Conservation (phyloP, 768 basidiomycete genomes). For the Gloeopeniophorella convolvens region DNA sequence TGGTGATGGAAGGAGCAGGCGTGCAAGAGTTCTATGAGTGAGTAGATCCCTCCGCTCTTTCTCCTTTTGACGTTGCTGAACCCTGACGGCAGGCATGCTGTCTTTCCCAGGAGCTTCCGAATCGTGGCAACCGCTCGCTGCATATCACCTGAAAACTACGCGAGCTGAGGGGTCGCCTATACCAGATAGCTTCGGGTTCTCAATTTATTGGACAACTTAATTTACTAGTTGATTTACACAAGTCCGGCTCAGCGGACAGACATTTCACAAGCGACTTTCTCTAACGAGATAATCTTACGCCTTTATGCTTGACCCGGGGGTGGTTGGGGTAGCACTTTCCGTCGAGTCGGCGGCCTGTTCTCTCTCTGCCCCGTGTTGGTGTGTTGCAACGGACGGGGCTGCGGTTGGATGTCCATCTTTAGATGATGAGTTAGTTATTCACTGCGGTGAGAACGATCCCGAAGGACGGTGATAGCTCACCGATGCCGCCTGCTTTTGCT, state of each 20-base stretch:
- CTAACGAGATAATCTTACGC: not conserved
- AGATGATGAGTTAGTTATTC: too few relatives aligned
- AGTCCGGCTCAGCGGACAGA: too few relatives aligned
- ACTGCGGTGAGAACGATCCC: too few relatives aligned
- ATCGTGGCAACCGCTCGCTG: slow-evolving; percentile 75
- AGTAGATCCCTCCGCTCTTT: slow-evolving; percentile 22
- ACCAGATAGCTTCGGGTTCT: not conserved
- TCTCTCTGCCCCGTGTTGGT: slow-evolving; percentile 3
- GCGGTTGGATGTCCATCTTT: slow-evolving; percentile 1
- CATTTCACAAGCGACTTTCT: too few relatives aligned
- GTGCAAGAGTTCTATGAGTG: slow-evolving; percentile 71
- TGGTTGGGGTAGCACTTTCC: slow-evolving; percentile 11
- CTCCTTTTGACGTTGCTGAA: slow-evolving; percentile 6
- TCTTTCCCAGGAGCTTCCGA: slow-evolving; percentile 66
- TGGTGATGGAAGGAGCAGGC: slow-evolving; percentile 68
- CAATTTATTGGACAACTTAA: not conserved
- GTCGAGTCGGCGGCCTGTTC: slow-evolving; percentile 1
- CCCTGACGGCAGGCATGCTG: slow-evolving; percentile 52
- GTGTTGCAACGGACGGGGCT: slow-evolving; percentile 1
- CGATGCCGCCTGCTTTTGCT: slow-evolving; percentile 43
- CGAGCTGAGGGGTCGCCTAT: not conserved
- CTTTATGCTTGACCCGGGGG: slow-evolving; percentile 8
- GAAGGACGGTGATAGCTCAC: not conserved
- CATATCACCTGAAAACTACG: slow-evolving; percentile 37
- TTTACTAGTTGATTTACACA: not conserved